Evolutionary conservation across 495 filamentous ascomycete species (phyloP).

Genomic region (Aspergillus homomorphus): DNA sequence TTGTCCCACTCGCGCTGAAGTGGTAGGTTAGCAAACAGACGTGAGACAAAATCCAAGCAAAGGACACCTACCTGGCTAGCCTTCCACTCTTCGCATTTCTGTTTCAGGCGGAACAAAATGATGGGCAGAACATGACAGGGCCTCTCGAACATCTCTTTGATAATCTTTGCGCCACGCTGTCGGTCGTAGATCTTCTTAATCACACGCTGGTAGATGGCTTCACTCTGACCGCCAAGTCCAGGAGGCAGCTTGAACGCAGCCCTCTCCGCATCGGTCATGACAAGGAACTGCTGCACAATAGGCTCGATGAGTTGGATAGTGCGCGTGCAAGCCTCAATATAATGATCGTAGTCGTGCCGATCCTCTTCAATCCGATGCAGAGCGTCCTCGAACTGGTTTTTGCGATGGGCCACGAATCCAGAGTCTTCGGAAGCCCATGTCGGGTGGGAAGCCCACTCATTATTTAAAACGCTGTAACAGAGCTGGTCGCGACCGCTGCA

Average conservation of each 20-base stretch:
- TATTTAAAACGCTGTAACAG: slow-evolving; percentile 87
- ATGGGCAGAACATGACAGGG: slow-evolving; percentile 83
- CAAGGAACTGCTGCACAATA: slow-evolving; percentile 80
- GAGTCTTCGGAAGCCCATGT: slow-evolving; percentile 99
- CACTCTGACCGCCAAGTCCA: slow-evolving; percentile 87
- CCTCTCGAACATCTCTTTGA: slow-evolving; percentile 73
- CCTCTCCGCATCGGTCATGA: slow-evolving; percentile 68
- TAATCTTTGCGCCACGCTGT: slow-evolving; percentile 76
- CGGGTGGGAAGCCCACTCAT: slow-evolving; percentile 97
- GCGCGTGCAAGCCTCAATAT: slow-evolving; percentile 88
- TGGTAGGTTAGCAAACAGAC: neutral
- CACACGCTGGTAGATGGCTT: slow-evolving; percentile 92
- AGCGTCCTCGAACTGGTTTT: slow-evolving; percentile 89
- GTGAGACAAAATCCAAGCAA: neutral
- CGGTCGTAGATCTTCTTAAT: slow-evolving; percentile 97
- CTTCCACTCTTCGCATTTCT: slow-evolving; percentile 96
- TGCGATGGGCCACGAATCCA: slow-evolving; percentile 95
- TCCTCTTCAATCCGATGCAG: slow-evolving; percentile 97
- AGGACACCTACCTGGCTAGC: slow-evolving; percentile 60
- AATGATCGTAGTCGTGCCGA: slow-evolving; percentile 97
- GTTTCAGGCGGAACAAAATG: slow-evolving; percentile 80
- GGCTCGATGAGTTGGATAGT: slow-evolving; percentile 95
- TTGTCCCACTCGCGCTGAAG: slow-evolving; percentile 97
- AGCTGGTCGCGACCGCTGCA: slow-evolving; percentile 94
- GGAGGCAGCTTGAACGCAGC: slow-evolving; percentile 69